phyloP scores from a whole-genome alignment of 148 eudicot genomes.

The Silene conica region DNA sequence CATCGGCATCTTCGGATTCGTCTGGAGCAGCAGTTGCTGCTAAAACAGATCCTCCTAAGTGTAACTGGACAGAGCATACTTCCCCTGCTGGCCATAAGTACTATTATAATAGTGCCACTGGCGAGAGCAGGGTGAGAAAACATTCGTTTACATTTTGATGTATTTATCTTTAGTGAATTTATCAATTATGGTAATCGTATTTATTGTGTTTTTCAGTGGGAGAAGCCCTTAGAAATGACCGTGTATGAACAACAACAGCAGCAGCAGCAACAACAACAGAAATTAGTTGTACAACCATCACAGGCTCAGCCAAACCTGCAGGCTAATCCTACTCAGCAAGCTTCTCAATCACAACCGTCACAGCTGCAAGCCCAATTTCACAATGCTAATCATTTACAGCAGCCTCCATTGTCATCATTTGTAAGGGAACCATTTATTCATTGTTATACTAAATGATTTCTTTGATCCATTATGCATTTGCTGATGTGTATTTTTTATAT shows the following conservation, averaged over 20 bases:
- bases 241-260: constrained; percentile 54
- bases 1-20: constrained; percentile 40
- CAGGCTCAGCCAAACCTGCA: constrained; percentile 39
- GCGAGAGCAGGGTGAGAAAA: constrained; percentile 82
- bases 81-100: constrained; percentile 93
- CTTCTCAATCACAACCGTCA: constrained; percentile 46
- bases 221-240: constrained; percentile 77
- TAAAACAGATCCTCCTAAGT: constrained; percentile 39
- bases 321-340: constrained; percentile 44
- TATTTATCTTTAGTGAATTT: neutral
- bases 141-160: neutral
- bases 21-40: constrained; percentile 31
- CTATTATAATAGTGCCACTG: constrained; percentile 73
- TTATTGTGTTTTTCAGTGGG: constrained; percentile 49
- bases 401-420: constrained; percentile 38
- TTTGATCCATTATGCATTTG: neutral
- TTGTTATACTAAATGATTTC: neutral
- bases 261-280: constrained; percentile 55
- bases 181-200: neutral
- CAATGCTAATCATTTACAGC: constrained; percentile 45
- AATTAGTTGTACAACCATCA: constrained; percentile 38
- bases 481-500: constrained; percentile 10
- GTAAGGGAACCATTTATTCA: constrained; percentile 35
- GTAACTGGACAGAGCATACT: constrained; percentile 92
- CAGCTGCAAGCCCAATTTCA: constrained; percentile 43